These are phyloP conservation scores for Ceratocystis cacaofunesta DNA, from an alignment of 2,329 filamentous ascomycete genomes.

Conservation along the genomic window DNA sequence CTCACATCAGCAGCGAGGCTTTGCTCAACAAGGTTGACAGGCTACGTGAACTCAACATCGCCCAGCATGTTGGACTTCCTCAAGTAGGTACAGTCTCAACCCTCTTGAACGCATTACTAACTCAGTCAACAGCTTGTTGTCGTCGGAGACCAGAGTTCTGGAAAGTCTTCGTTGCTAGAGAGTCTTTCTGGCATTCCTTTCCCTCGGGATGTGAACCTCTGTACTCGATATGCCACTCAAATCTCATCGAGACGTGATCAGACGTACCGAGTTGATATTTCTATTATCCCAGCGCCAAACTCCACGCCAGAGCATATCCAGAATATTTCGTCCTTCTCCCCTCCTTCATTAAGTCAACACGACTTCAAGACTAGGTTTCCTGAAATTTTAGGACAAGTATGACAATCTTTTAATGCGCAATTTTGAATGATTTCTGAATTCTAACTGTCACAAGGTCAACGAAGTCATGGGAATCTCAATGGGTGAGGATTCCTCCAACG, in stretches of 20 bases:
- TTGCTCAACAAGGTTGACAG: conserved; percentile 26
- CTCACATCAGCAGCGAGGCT: neutral
- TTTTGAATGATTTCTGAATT: neutral
- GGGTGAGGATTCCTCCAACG: conserved; percentile 17
- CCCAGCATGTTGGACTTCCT: conserved; percentile 24
- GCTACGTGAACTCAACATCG: conserved; percentile 29
- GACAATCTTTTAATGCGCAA: neutral
- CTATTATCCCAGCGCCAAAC: conserved; percentile 27
- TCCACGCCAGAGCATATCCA: conserved; percentile 17
- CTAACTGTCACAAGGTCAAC: conserved; percentile 6
- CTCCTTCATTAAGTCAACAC: neutral
- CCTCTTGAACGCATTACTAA: neutral
- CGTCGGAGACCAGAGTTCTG: conserved; percentile 20
- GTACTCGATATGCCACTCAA: conserved; percentile 20
- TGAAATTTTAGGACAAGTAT: conserved; percentile 24
- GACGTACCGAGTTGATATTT: conserved; percentile 25
- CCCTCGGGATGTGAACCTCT: conserved; percentile 19
- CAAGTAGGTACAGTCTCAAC: conserved; percentile 37
- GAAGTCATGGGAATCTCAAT: conserved; percentile 9
- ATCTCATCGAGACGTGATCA: conserved; percentile 19
- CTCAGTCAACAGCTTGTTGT: conserved; percentile 19
- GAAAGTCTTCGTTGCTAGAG: conserved; percentile 21
- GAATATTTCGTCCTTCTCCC: neutral
- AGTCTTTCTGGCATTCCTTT: conserved; percentile 20
- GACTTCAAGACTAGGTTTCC: conserved; percentile 25